Conservation (phyloP, 2,329 filamentous ascomycete species). For the Incumbomyces lentus region DNA sequence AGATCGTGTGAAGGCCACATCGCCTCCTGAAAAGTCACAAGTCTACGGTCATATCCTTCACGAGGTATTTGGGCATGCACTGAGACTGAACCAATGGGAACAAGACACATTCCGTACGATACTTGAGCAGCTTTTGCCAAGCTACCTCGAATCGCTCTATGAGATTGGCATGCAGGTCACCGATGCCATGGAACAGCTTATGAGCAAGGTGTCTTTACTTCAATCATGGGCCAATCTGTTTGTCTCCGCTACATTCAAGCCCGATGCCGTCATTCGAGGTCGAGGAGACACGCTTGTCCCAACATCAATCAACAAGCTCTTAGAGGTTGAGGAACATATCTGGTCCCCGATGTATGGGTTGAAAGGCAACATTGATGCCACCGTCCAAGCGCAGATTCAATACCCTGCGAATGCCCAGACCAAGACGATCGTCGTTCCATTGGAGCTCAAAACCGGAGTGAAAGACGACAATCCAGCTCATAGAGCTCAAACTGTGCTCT, state of each 20-base stretch:
- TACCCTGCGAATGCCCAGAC: conserved; percentile 49
- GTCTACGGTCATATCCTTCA: conserved; percentile 91
- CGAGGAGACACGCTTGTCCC: conserved; percentile 64
- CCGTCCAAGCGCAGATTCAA: conserved; percentile 74
- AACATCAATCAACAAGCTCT: conserved; percentile 82
- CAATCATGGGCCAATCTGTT: conserved; percentile 77
- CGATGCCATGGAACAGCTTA: conserved; percentile 67
- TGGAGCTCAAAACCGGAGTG: conserved; percentile 92
- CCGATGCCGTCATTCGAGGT: conserved; percentile 65
- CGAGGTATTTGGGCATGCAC: conserved; percentile 85
- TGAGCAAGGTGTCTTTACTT: conserved; percentile 72
- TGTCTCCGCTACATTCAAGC: conserved; percentile 58
- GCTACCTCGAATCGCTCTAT: conserved; percentile 80
- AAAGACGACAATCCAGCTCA: conserved; percentile 68
- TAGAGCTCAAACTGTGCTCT: conserved; percentile 86
- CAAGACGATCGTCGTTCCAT: conserved; percentile 71
- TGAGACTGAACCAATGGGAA: conserved; percentile 76
- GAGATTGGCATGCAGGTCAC: conserved; percentile 66
- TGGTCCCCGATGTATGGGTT: conserved; percentile 97
- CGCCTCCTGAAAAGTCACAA: conserved; percentile 65
- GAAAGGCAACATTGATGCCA: conserved; percentile 96
- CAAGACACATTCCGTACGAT: conserved; percentile 53
- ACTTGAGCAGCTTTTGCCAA: conserved; percentile 59
- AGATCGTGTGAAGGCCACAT: conserved; percentile 85
- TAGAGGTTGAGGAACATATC: conserved; percentile 94